Percentiles rank a stretch among this genome's conserved stretches.
These are phyloP conservation scores for Arthrobotrys pseudoclavata DNA, from an alignment of 2,329 filamentous ascomycete genomes.

Conservation along the genomic window DNA sequence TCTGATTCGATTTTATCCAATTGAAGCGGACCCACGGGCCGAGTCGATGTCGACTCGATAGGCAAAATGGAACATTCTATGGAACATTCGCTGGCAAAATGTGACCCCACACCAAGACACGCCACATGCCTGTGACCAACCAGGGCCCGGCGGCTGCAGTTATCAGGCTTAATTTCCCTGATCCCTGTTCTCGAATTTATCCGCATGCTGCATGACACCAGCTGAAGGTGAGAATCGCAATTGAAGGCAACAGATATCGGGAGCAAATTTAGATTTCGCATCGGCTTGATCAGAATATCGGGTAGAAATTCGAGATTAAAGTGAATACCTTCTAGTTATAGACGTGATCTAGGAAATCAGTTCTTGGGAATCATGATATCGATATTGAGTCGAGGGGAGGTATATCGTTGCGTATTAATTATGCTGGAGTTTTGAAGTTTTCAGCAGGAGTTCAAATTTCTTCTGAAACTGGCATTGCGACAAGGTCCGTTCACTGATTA, in stretches of 20 bases:
- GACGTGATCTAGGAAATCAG: no score
- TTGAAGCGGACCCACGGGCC: conserved; percentile 57
- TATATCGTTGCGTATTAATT: no score
- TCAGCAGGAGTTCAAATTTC: background rate
- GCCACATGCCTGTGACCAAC: conserved; percentile 35
- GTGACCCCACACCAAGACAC: conserved; percentile 49
- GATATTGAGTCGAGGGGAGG: no score
- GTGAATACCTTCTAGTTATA: no score
- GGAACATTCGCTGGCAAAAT: conserved; percentile 61
- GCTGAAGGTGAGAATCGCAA: conserved; percentile 27
- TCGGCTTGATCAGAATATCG: background rate
- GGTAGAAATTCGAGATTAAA: background rate
- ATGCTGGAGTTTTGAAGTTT: no score
- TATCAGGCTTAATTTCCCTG: conserved; percentile 55
- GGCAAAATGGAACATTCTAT: conserved; percentile 59
- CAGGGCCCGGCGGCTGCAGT: conserved; percentile 55
- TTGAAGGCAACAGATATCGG: conserved; percentile 54
- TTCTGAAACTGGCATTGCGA: background rate
- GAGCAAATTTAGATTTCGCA: conserved; percentile 21
- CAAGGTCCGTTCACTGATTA: conserved; percentile 15
- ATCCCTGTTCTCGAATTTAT: conserved; percentile 44
- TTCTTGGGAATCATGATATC: no score
- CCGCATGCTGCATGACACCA: conserved; percentile 45
- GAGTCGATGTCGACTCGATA: conserved; percentile 38
- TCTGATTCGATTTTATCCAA: conserved; percentile 53